Evolutionary conservation across 345 rosid genomes (phyloP).

Genomic region (Erysimum cheiranthoides): DNA sequence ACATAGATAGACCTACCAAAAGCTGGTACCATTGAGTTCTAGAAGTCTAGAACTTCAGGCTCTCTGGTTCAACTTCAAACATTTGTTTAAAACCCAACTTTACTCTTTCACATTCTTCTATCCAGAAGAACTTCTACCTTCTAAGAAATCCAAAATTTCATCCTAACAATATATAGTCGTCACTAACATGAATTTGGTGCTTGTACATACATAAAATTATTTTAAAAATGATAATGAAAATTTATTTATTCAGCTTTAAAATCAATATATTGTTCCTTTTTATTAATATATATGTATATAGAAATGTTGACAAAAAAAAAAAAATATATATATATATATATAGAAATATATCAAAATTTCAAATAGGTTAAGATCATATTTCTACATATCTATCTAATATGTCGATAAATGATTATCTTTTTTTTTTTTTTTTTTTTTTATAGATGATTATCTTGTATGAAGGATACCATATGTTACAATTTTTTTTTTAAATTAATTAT

Average conservation of each 20-base stretch:
- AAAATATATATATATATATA: neutral
- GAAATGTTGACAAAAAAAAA: no score
- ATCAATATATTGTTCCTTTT: no score
- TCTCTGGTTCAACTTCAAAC: neutral
- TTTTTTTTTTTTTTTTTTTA: no score
- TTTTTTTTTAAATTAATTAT: neutral
- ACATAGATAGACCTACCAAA: neutral
- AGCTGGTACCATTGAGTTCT: neutral
- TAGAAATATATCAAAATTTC: neutral
- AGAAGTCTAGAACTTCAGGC: neutral
- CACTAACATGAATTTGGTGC: no score
- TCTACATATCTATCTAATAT: neutral
- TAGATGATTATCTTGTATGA: no score
- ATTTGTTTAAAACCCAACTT: no score
- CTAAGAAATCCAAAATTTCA: no score
- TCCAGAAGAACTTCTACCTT: no score
- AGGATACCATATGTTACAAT: neutral
- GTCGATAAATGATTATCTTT: no score
- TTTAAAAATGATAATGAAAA: neutral
- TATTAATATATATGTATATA: neutral
- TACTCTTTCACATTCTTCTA: no score
- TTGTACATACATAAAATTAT: no score
- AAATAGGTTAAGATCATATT: neutral
- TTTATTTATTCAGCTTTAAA: neutral
- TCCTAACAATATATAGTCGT: no score